Base-by-base conservation (phyloP, 352 stramenopile species). In the Phytophthora vignae region DNA sequence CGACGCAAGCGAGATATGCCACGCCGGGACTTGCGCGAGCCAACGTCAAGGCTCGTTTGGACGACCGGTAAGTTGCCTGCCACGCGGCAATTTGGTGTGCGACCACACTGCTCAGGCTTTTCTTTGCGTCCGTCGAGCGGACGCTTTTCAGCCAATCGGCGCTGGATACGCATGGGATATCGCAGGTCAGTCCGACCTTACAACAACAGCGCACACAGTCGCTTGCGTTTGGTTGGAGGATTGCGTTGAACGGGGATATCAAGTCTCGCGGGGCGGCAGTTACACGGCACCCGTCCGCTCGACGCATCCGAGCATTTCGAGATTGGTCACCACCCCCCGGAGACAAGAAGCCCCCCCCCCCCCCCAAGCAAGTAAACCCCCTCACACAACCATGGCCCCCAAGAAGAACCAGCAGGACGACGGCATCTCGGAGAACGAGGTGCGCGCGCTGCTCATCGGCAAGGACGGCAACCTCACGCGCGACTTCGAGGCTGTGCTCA, bases 401-500 rank as follows among this genome's bases (percentile, higher is more conserved):
- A 78, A 82, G 76, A 87, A 86, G 64, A 88, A 69, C 62, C 84
- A 85, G 60, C 69, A 69, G 29, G 71, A 90, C 60, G 78, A 73
- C 42, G 76, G 76, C 36, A 77, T 93, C 61, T 91, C 88, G 70
- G 88, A 95, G 84, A 93, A 89, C 77, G 84, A 95, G 67, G 86
- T 93, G 67, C 88, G 88, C 73, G 79, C 85, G 71, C 87, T 95
- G 64, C 83, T 95, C 50, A 91, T 95, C 53, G 88, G 84, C 78
- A 90, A 88, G 69, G 86, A 95, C 74, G 88, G 88, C 54, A 91
- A 90, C 73, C 76, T 95, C 15, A 93, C 88, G 68, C 88, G 85
- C 74, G 85, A 95, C 77, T 95, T 95, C 57, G 88, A 95, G 65
- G 83, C 88, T n/a, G 84, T 93, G 79, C 78, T 95, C 48, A 95